phyloP scores from a whole-genome alignment of 1,284 basidiomycete genomes.

The Pyrrhoderma lamaoense region DNA sequence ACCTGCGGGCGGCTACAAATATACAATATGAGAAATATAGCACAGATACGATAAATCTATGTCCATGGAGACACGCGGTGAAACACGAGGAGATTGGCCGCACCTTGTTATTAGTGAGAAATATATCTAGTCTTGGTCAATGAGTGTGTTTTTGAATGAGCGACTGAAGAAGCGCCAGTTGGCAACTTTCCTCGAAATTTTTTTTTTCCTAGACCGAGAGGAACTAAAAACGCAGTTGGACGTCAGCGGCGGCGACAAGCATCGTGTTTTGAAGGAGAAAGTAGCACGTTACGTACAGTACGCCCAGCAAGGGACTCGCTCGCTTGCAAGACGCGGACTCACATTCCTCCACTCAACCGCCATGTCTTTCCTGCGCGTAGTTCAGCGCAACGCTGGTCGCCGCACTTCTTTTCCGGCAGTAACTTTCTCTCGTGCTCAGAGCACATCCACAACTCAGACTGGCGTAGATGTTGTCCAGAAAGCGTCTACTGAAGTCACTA shows the following conservation, averaged over 20 bases:
- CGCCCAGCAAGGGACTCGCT: no score
- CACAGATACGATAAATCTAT: no score
- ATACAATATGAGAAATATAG: neutral
- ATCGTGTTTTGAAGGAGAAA: constrained; percentile 1
- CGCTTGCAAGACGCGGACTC: neutral
- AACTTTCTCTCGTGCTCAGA: constrained; percentile 3
- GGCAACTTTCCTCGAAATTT: neutral
- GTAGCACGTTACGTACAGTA: neutral
- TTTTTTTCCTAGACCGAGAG: neutral
- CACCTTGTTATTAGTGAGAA: no score
- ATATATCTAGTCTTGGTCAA: no score
- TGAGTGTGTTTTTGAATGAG: no score
- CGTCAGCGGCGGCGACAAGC: neutral
- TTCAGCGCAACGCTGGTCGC: constrained; percentile 1
- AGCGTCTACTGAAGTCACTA: constrained; percentile 31
- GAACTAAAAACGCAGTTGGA: neutral
- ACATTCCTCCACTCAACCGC: constrained; percentile 3
- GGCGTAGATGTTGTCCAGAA: neutral
- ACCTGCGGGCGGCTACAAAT: neutral
- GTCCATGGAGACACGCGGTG: no score
- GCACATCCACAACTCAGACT: constrained; percentile 9
- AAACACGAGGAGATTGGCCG: no score
- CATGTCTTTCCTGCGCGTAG: constrained; percentile 17
- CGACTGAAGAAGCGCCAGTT: no score
- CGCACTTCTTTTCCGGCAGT: neutral